phyloP scores from a whole-genome alignment of 2,329 filamentous ascomycete species.

The Ampelomyces quisqualis region DNA sequence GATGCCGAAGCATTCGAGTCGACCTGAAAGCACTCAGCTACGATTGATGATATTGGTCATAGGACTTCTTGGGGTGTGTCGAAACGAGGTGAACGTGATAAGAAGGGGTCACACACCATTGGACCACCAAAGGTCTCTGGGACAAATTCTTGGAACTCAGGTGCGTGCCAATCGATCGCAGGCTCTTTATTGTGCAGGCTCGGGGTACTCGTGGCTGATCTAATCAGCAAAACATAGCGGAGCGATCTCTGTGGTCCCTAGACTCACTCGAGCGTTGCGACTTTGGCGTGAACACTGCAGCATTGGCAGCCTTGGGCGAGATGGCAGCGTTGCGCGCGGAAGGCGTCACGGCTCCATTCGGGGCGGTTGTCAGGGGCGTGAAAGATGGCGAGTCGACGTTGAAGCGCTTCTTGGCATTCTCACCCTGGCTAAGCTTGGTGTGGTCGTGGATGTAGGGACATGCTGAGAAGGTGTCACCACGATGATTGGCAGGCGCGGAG shows the following conservation, averaged over 20 bases:
- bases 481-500: constrained; percentile 6
- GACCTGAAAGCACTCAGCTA: constrained; percentile 21
- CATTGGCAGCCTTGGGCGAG: constrained; percentile 86
- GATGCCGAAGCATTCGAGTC: constrained; percentile 36
- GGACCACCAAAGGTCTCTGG: constrained; percentile 57
- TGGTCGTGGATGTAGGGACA: constrained; percentile 89
- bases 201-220: constrained; percentile 46
- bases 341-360: constrained; percentile 49
- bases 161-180: constrained; percentile 51
- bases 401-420: constrained; percentile 68
- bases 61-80: neutral
- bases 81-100: neutral
- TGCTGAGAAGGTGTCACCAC: constrained; percentile 31
- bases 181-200: constrained; percentile 50
- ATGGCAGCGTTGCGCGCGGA: constrained; percentile 71
- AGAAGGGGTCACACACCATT: constrained; percentile 47
- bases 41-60: neutral
- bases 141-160: constrained; percentile 55
- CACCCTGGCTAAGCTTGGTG: constrained; percentile 60
- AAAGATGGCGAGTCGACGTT: constrained; percentile 98
- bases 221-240: constrained; percentile 16
- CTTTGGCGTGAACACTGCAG: constrained; percentile 80
- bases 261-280: constrained; percentile 48
- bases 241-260: neutral
- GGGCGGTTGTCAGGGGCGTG: constrained; percentile 64